These are phyloP conservation scores for Moricandia moricandioides DNA, from an alignment of 345 rosid species.

Conservation along the genomic window DNA sequence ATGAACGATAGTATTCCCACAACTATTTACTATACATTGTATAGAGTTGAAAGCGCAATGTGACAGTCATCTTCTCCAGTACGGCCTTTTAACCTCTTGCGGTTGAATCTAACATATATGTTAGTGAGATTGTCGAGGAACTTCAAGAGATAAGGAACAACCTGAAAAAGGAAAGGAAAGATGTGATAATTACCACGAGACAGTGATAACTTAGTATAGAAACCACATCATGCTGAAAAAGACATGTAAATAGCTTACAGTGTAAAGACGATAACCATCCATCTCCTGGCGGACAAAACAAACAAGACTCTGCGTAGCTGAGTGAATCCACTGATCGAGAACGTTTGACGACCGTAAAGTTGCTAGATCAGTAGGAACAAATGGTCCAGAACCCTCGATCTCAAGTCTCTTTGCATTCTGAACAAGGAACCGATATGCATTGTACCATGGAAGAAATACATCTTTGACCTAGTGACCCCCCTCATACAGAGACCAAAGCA, in stretches of 20 bases:
- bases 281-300: constrained; percentile 85
- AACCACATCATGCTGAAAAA: constrained; percentile 5
- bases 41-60: constrained; percentile 86
- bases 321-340: constrained; percentile 97
- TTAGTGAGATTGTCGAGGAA: constrained; percentile 96
- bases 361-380: constrained; percentile 61
- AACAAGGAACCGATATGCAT: constrained; percentile 95
- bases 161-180: constrained; percentile 42
- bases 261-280: constrained; percentile 93
- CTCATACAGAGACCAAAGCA: constrained; percentile 12
- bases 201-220: background rate
- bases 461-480: constrained; percentile 73
- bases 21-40: constrained; percentile 56
- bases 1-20: constrained; percentile 13
- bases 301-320: constrained; percentile 98
- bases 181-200: constrained; percentile 4
- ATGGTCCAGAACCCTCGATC: constrained; percentile 73
- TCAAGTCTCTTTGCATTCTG: constrained; percentile 98
- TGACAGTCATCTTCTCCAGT: constrained; percentile 87
- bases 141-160: constrained; percentile 89
- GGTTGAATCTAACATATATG: constrained; percentile 93
- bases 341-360: constrained; percentile 76
- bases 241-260: constrained; percentile 49
- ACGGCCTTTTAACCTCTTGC: constrained; percentile 96
- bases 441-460: constrained; percentile 99